These are phyloP conservation scores for Candida tunisiensis DNA, from an alignment of 1,139 yeast genomes.

Conservation along the genomic window DNA sequence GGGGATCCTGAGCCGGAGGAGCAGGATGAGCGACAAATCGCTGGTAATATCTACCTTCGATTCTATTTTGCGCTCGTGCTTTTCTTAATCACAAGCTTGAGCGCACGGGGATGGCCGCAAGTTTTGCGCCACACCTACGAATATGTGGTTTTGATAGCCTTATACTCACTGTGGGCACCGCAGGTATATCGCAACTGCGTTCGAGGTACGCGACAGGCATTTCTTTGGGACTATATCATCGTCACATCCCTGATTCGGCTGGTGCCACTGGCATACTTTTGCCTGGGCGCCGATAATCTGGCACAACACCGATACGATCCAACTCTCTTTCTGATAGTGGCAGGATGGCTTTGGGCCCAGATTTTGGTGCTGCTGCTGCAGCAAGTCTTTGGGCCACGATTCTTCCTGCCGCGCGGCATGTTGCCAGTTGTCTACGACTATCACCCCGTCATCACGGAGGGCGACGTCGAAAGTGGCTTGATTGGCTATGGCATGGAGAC, in stretches of 20 bases:
- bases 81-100: slow-evolving; percentile 39
- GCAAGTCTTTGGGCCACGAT: slow-evolving; percentile 56
- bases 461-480: slow-evolving; percentile 47
- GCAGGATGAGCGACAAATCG: slow-evolving; percentile 38
- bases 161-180: slow-evolving; percentile 81
- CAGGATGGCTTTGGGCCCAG: slow-evolving; percentile 42
- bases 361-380: slow-evolving; percentile 41
- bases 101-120: slow-evolving; percentile 49
- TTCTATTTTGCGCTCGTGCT: slow-evolving; percentile 44
- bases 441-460: slow-evolving; percentile 44
- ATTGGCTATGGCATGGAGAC: too few species aligned
- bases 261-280: slow-evolving; percentile 48
- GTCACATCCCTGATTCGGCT: slow-evolving; percentile 50
- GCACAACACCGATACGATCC: slow-evolving; percentile 45
- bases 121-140: slow-evolving; percentile 40
- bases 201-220: slow-evolving; percentile 51
- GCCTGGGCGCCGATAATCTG: slow-evolving; percentile 23
- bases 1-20: slow-evolving; percentile 10
- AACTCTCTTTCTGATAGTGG: slow-evolving; percentile 26
- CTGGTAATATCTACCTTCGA: slow-evolving; percentile 43
- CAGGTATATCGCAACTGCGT: slow-evolving; percentile 69
- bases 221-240: slow-evolving; percentile 52
- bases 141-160: slow-evolving; percentile 28
- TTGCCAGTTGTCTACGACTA: slow-evolving; percentile 73
- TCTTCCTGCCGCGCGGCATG: slow-evolving; percentile 61